Base-by-base conservation (phyloP, 164 flowering plant genomes). In the Akebia trifoliata region DNA sequence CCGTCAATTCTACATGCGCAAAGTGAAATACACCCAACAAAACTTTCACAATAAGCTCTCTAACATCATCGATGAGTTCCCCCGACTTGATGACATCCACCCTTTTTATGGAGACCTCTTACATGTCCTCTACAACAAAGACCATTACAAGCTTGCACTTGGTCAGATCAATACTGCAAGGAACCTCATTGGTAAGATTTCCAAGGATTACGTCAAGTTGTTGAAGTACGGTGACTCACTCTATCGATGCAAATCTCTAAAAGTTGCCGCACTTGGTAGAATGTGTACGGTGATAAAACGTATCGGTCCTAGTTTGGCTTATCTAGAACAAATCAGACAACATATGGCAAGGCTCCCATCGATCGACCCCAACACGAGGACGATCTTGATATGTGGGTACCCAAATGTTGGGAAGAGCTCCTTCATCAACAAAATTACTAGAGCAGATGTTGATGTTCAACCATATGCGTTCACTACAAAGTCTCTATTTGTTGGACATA, bases 261-360 rank as follows among this genome's bases (percentile, higher is more conserved):
- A 89, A 68, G 94, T 89, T 53, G 92, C 94, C 56, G 94, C 94
- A 12, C 81, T 89, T 35, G 97, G 94, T 4, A 79, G 96, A 1
- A 86, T 86, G 97, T 86, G 94, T 65, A 86, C 94, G 8, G 87
- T 86, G 24, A 62, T 84, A 3, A 84, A 86, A 70, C 75, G 84
- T 40, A 57, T 86, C 52, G 69, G 76, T 4, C 91, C 91, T 6
- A 84, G 94, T 72, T 76, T 89, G 71, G 91, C 89, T 32, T 89
- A 89, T 65, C 64, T 88, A 8, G 96, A 88, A 56, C 94, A 86
- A 72, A 74, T 88, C 44, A 76, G 94, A 34, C 91, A 88, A 45
- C 96, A 88, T 63, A 86, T 86, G 96, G 89, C 96, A 6, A 78
- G 96, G 73, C 73, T 88, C 2, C 94, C 96, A n/a, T 89, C 94